Evolutionary conservation across 2,329 filamentous ascomycete genomes (phyloP).

Genomic region (Penicillium sp.): DNA sequence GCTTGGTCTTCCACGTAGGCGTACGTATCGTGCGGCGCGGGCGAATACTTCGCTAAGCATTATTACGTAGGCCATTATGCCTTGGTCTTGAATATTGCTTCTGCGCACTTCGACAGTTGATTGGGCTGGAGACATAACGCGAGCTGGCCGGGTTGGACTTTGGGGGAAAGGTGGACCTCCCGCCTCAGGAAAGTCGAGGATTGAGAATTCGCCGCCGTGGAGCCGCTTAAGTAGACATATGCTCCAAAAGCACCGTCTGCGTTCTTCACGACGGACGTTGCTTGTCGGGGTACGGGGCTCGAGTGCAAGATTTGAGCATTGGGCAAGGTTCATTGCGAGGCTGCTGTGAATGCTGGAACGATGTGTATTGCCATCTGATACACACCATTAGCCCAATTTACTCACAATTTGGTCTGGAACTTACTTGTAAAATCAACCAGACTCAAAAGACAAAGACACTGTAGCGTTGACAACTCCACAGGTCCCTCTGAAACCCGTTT

Average conservation of each 20-base stretch:
- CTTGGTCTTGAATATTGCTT: conserved; percentile 36
- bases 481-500: conserved; percentile 39
- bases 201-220: conserved; percentile 44
- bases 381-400: not conserved
- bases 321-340: conserved; percentile 47
- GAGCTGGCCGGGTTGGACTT: conserved; percentile 32
- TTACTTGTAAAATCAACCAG: conserved; percentile 44
- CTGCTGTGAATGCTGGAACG: conserved; percentile 47
- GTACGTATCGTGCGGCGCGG: conserved; percentile 49
- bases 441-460: conserved; percentile 43
- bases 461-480: conserved; percentile 45
- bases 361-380: conserved; percentile 46
- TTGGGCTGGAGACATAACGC: conserved; percentile 21
- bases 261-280: conserved; percentile 30
- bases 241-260: conserved; percentile 43
- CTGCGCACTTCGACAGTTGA: conserved; percentile 20
- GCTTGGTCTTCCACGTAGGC: conserved; percentile 45
- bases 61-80: conserved; percentile 49
- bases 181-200: conserved; percentile 38
- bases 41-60: conserved; percentile 51
- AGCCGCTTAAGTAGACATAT: conserved; percentile 46
- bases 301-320: conserved; percentile 45
- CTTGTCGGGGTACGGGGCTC: conserved; percentile 29
- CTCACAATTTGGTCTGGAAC: not conserved
- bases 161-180: conserved; percentile 41